Base-by-base conservation (phyloP, 164 flowering plant genomes). In the Stephania yunnanensis region DNA sequence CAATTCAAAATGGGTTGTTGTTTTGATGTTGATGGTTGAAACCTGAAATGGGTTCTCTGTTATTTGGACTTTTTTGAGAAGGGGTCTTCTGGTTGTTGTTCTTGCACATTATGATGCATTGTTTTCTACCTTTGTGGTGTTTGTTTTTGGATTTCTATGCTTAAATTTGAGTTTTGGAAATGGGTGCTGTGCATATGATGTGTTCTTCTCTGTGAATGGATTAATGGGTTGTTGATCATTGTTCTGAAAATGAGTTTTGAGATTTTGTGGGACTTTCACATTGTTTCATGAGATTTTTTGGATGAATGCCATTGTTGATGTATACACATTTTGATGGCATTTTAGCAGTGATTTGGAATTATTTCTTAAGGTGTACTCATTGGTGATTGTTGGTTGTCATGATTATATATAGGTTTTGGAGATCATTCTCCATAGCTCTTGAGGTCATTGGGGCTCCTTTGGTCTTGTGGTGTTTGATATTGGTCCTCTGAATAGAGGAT, bases 1-100 rank as follows among this genome's bases (percentile, higher is more conserved):
- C 20, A 53, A 75, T 17, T 75, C 12, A 52, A 75, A 75, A 30
- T 66, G 74, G 50, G 64, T 75, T 50, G 73, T 50, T 48, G 31
- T 31, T 52, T 12, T n/a, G 11, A 13, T 29, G 69, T 66, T 25
- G 36, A 7, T 66, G 11, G 44, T 66, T 29, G 66, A n/a, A 61
- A 1, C 66, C 7, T 61, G 66, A 66, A 25, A 29, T 66, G 36
- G 69, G 36, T 66, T 66, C 44, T 66, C 44, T 66, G 17, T 66
- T 5, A 11, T 66, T 66, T 15, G n/a, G 5, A 29, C 13, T 66
- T 66, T 25, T 29, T 25, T 25, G 69, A 30, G 25, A 25, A 73
- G 20, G 68, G 31, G 52, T 73, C 13, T 72, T 61, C 52, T 52
- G 29, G 11, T 66, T 36, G 42, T 36, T 36, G 42, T 4, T 36